Percentiles rank a stretch among this genome's conserved stretches.
Conservation (phyloP, 768 basidiomycete species). For the Leccinellum albellum region DNA sequence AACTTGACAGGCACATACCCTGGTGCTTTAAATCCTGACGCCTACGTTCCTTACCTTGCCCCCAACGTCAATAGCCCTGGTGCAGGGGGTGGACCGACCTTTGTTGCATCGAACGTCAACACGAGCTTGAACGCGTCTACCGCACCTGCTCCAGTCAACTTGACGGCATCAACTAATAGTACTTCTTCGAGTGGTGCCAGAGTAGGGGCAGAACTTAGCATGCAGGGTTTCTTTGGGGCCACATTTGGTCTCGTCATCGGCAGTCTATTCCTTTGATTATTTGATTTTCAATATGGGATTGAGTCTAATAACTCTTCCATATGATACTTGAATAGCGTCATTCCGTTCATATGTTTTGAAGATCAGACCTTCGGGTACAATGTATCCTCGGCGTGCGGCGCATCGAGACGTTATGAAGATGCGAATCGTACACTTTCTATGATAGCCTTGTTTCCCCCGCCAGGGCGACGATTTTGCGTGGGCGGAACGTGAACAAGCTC, state of each 20-base stretch:
- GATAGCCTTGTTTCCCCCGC: no score
- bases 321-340: not conserved
- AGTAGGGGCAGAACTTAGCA: not conserved
- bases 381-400: no score
- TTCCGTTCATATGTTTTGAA: not conserved
- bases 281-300: not conserved
- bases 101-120: conserved; percentile 35
- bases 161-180: conserved; percentile 17
- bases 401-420: no score
- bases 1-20: conserved; percentile 42
- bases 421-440: no score
- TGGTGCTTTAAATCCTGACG: conserved; percentile 40
- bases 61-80: conserved; percentile 38
- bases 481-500: no score
- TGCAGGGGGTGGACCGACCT: conserved; percentile 42
- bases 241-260: conserved; percentile 1
- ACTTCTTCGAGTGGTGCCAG: not conserved
- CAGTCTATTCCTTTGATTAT: conserved; percentile 9
- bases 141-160: conserved; percentile 40
- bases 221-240: conserved; percentile 8
- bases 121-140: conserved; percentile 29
- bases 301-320: not conserved
- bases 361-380: not conserved
- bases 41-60: conserved; percentile 43
- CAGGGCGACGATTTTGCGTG: no score